Evolutionary conservation across 805 yeast species (phyloP).

Genomic region (Phaffomyces opuntiae): DNA sequence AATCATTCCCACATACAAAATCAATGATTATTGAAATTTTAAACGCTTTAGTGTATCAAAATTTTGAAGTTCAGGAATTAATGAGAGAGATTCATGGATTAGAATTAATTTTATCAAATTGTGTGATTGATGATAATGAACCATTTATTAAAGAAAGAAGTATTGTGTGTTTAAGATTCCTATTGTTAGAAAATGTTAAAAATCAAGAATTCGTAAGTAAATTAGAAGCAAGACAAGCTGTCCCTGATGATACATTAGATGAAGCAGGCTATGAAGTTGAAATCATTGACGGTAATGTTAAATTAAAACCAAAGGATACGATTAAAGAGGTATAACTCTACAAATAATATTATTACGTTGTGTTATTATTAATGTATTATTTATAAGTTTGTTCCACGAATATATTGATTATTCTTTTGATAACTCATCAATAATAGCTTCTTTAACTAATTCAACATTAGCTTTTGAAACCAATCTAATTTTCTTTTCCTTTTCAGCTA

Average conservation of each 20-base stretch:
- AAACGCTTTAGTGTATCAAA: slow-evolving; percentile 46
- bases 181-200: slow-evolving; percentile 52
- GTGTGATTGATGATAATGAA: slow-evolving; percentile 81
- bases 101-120: slow-evolving; percentile 66
- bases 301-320: slow-evolving; percentile 33
- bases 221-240: slow-evolving; percentile 68
- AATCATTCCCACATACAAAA: slow-evolving; percentile 56
- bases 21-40: slow-evolving; percentile 60
- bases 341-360: not conserved
- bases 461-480: slow-evolving; percentile 64
- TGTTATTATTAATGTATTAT: no score
- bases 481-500: slow-evolving; percentile 67
- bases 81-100: slow-evolving; percentile 62
- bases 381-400: no score
- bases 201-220: slow-evolving; percentile 75
- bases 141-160: slow-evolving; percentile 84
- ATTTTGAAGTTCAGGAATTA: slow-evolving; percentile 55
- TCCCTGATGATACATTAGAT: slow-evolving; percentile 49
- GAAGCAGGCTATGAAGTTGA: slow-evolving; percentile 76
- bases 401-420: slow-evolving; percentile 30
- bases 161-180: slow-evolving; percentile 66
- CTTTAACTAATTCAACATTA: slow-evolving; percentile 67
- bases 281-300: slow-evolving; percentile 63
- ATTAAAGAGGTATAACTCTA: slow-evolving; percentile 2
- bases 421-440: slow-evolving; percentile 67